Conservation (phyloP, 2,329 filamentous ascomycete genomes). For the Venturia oleaginea region DNA sequence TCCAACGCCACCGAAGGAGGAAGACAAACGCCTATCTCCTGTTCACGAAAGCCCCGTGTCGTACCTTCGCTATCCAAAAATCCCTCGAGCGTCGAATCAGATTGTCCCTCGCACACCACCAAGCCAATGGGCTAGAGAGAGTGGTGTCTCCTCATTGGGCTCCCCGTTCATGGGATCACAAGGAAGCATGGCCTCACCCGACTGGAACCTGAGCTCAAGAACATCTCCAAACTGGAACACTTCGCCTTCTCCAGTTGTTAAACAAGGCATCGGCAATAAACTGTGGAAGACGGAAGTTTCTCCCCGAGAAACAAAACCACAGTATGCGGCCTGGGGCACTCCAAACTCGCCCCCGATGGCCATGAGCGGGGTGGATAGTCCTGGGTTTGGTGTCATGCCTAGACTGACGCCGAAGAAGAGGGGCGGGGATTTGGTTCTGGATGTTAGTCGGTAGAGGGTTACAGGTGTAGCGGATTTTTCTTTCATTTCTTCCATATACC, state of each 20-base stretch:
- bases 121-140: background rate
- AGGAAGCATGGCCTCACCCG: background rate
- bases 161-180: background rate
- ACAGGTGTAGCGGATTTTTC: background rate
- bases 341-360: background rate
- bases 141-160: background rate
- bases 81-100: constrained; percentile 39
- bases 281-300: constrained; percentile 8
- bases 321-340: background rate
- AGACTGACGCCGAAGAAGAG: constrained; percentile 10
- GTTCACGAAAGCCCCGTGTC: constrained; percentile 23
- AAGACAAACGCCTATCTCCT: background rate
- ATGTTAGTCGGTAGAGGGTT: constrained; percentile 3
- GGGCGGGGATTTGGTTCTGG: constrained; percentile 9
- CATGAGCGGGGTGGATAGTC: background rate
- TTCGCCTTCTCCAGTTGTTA: background rate
- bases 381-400: background rate
- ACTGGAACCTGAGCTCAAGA: background rate
- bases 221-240: background rate
- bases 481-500: background rate
- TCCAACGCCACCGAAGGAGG: constrained; percentile 9
- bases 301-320: background rate
- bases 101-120: constrained; percentile 30
- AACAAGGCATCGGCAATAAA: constrained; percentile 9
- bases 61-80: constrained; percentile 37